Conservation (phyloP, 139 green algal genomes). For the Mychonastes homosphaera region DNA sequence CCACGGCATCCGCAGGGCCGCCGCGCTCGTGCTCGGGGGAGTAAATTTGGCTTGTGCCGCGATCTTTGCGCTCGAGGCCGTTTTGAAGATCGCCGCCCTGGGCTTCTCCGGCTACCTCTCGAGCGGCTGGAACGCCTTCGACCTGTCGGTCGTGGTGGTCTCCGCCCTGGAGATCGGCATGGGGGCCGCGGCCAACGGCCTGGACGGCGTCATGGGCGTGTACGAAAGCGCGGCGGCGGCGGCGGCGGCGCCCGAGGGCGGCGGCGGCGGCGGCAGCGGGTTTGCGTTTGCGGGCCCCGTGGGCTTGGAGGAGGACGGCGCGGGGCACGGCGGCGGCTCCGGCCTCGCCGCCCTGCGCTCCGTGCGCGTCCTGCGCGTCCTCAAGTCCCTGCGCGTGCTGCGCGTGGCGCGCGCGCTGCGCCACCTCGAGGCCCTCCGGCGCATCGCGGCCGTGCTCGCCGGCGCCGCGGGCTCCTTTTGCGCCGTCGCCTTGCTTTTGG, state of each 20-base stretch:
- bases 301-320: background rate
- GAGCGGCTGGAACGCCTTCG: slow-evolving; percentile 70
- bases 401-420: slow-evolving; percentile 60
- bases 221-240: too few relatives aligned
- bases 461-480: slow-evolving; percentile 45
- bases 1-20: slow-evolving; percentile 39
- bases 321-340: background rate
- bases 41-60: too few relatives aligned
- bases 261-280: background rate
- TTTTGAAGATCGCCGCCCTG: slow-evolving; percentile 51
- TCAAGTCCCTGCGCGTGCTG: slow-evolving; percentile 61
- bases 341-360: slow-evolving; percentile 2
- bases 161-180: slow-evolving; percentile 2
- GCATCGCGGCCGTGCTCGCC: slow-evolving; percentile 43
- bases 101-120: slow-evolving; percentile 41
- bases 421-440: slow-evolving; percentile 52
- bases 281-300: background rate
- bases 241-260: background rate
- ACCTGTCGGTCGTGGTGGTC: slow-evolving; percentile 47
- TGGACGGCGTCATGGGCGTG: too few relatives aligned
- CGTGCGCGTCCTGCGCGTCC: slow-evolving; percentile 33
- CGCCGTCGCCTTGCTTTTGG: slow-evolving; percentile 55
- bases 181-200: background rate
- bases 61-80: slow-evolving; percentile 31
- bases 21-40: too few relatives aligned